Base-by-base conservation (phyloP, 163 green algal genomes). In the Scenedesmus sp. region DNA sequence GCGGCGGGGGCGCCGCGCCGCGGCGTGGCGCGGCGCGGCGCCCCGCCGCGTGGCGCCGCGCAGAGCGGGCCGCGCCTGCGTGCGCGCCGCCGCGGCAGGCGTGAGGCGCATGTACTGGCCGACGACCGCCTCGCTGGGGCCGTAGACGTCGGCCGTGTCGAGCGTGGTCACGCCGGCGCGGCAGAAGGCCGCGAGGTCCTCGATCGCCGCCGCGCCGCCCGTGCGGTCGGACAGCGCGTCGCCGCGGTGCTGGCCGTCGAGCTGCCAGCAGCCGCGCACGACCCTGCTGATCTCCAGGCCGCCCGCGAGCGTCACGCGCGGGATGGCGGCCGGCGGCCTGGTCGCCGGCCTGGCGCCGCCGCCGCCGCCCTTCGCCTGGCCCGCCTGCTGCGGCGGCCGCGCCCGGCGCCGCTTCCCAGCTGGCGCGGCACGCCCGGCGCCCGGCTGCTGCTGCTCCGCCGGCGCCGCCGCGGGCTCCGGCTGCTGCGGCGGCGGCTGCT, bases 211-310 rank as follows among this genome's bases (percentile, higher is more conserved):
- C 24, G 62, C 60, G 4, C 90, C 90, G 2, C 54, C 57, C 22
- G 90, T 94, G 45, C 86, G 81, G 75, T 95, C 90, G 33, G 84
- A 33, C 28, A 79, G 0, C 20, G 56, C 9, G 91, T 91, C 36
- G 76, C 92, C 56, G 42, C 54, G 65, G 84, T 97, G 92, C 0
- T 89, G 86, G 0, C 92, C 92, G 31, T 83, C 86, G 15, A 96
- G 85, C 86, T 96, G 92, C 91, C 91, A 95, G 75, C 88, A 94
- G 31, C 92, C 92, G 47, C 91, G 91, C 62, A 96, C 83, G 58
- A 93, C 70, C 54, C 60, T 42, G 70, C 70, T 77, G 56, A 77
- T 29, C 48, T 67, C 54, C 7, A 77, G 70, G 3, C 47, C 28
- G 24, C 57, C 34, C 33, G 70, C n/a, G 1, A 77, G 39, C 39